Evolutionary conservation across 1,284 basidiomycete species (phyloP), one percentile per base, ranked within the genome.

Genomic region (Salmacisia buchloeana): DNA sequence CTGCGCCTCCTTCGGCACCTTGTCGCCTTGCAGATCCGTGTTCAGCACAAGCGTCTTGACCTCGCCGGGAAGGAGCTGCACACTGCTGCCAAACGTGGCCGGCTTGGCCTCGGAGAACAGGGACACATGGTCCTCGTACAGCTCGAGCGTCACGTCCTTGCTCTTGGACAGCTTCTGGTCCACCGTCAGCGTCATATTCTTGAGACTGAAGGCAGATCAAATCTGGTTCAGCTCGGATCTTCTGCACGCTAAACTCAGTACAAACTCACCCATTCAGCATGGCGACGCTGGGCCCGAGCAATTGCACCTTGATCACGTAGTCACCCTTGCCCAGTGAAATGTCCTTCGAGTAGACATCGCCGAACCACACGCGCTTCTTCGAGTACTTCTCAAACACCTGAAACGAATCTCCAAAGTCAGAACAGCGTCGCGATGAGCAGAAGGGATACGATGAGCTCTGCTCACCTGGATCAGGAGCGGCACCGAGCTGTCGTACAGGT

Each of bases 271-370:
- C 57, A 33, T 79, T 74, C 15, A 80, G 71, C 62, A 78, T 74
- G 34, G 70, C 69, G 54, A 73, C 65, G 59, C 64, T 69, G 49
- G 72, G 69, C 59, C 78, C 66, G 49, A 79, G 62, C 25, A 79
- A 58, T 54, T 79, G 75, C 6, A 77, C 71, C 61, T 73, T 68
- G 39, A 80, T 60, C 54, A 73, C 74, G 63, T 79, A 81, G 12
- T 79, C 78, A 12, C 80, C 80, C 63, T 78, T 78, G 52, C 63
- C 58, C 60, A 81, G 64, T 9, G 73, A 67, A 43, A 79, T 63
- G 58, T 75, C 72, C 64, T 80, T 80, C 21, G 74, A 67, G 64
- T 81, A 81, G n/a, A 81, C 76, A 39, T 79, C 78, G 45, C 73
- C 74, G 62, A 77, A 79, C 54, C 71, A 63, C 12, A 79, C 68